Evolutionary conservation across 2,329 filamentous ascomycete species (phyloP).

Genomic region (Tolypocladium nubicola): DNA sequence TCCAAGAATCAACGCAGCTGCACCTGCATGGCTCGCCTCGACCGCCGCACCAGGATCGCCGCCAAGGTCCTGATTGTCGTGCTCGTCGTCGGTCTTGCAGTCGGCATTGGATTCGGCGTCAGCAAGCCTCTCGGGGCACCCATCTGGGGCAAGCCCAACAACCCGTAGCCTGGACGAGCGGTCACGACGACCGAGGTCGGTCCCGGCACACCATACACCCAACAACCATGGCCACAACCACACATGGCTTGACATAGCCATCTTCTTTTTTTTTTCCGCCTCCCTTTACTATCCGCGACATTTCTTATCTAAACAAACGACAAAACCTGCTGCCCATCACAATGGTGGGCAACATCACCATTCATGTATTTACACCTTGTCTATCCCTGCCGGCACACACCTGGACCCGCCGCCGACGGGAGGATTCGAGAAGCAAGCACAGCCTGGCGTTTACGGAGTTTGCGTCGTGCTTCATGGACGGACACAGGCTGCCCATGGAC

Average conservation of each 20-base stretch:
- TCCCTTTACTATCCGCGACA: background rate
- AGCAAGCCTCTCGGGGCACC: constrained; percentile 50
- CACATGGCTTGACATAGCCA: background rate
- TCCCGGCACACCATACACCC: background rate
- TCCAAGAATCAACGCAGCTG: constrained; percentile 43
- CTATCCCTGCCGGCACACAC: background rate
- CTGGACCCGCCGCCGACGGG: background rate
- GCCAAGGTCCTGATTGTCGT: constrained; percentile 43
- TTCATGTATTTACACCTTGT: background rate
- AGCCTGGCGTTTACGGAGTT: constrained; percentile 4
- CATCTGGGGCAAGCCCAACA: constrained; percentile 34
- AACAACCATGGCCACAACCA: background rate
- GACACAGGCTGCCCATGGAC: background rate
- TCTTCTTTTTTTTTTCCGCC: background rate
- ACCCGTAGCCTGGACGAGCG: background rate
- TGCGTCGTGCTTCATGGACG: background rate
- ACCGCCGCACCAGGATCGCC: constrained; percentile 42
- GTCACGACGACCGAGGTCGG: background rate
- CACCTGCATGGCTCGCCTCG: constrained; percentile 41
- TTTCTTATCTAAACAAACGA: background rate
- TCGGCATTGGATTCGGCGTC: constrained; percentile 48
- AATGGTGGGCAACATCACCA: background rate
- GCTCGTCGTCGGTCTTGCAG: constrained; percentile 40
- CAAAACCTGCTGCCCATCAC: background rate
- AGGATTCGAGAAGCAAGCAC: constrained; percentile 1